These are phyloP conservation scores for Artemisia argyi DNA, from an alignment of 129 eudicot genomes.

Conservation along the genomic window DNA sequence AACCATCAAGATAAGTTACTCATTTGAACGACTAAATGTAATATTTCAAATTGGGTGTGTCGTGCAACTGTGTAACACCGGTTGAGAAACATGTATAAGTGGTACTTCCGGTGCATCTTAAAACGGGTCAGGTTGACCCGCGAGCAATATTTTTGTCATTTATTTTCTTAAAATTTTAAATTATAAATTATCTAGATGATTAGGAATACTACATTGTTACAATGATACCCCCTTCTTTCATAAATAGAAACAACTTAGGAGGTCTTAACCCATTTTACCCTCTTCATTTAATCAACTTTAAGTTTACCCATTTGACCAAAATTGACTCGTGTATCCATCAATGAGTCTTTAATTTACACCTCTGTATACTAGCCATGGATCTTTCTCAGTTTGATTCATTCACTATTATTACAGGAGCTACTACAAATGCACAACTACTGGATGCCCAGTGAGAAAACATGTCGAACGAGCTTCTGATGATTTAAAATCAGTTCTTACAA, in stretches of 20 bases:
- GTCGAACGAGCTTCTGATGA: constrained; percentile 73
- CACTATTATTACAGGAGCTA: constrained; percentile 55
- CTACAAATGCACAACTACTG: constrained; percentile 69
- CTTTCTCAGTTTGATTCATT: neutral
- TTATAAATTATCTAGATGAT: neutral
- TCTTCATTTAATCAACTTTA: neutral
- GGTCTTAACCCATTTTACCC: neutral
- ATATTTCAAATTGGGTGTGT: neutral
- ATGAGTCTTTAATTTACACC: neutral
- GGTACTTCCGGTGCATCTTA: neutral
- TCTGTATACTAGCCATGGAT: neutral
- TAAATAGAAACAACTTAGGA: neutral
- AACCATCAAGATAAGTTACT: too few relatives aligned
- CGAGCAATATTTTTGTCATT: neutral
- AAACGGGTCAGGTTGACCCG: neutral
- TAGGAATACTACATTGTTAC: too few relatives aligned
- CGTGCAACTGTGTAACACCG: too few relatives aligned
- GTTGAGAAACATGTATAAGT: neutral
- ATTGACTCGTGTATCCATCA: neutral
- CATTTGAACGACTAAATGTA: neutral
- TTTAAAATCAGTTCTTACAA: constrained; percentile 60
- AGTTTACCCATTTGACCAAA: neutral
- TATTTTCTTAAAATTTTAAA: neutral
- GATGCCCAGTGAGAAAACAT: constrained; percentile 73
- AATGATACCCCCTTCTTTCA: too few relatives aligned